These are phyloP conservation scores for Acer saccharum DNA, from an alignment of 345 rosid species.

Conservation along the genomic window DNA sequence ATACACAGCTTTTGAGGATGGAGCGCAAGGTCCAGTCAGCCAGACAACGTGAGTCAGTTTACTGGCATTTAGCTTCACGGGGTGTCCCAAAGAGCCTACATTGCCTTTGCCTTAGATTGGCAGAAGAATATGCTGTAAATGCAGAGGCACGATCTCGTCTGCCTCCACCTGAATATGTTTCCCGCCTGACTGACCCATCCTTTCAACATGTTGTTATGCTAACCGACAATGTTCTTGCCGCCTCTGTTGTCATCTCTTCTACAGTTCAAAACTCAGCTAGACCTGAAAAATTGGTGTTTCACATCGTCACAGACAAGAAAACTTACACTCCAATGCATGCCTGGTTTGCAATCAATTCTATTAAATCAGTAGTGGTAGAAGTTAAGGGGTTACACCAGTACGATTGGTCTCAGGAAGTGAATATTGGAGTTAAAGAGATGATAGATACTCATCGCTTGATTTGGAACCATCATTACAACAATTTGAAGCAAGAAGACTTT, in stretches of 20 bases:
- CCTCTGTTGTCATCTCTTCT: slow-evolving; percentile 86
- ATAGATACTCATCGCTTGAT: slow-evolving; percentile 66
- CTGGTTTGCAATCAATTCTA: slow-evolving; percentile 85
- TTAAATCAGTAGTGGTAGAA: slow-evolving; percentile 71
- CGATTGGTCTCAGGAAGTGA: slow-evolving; percentile 85
- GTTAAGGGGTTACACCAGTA: slow-evolving; percentile 92
- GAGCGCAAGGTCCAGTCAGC: slow-evolving; percentile 76
- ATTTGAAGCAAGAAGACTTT: slow-evolving; percentile 53
- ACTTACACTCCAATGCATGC: slow-evolving; percentile 93
- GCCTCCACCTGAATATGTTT: slow-evolving; percentile 76
- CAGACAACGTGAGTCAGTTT: slow-evolving; percentile 67
- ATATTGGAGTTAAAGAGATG: slow-evolving; percentile 70
- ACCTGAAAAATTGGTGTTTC: slow-evolving; percentile 80
- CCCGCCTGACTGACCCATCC: slow-evolving; percentile 68
- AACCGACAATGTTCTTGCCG: slow-evolving; percentile 90
- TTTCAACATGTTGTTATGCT: slow-evolving; percentile 74
- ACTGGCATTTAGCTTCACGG: slow-evolving; percentile 92
- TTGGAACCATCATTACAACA: slow-evolving; percentile 58
- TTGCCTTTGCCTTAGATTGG: slow-evolving; percentile 81
- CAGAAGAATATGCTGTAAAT: slow-evolving; percentile 88
- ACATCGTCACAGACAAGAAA: slow-evolving; percentile 90
- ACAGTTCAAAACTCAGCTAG: slow-evolving; percentile 56
- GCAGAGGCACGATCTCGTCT: slow-evolving; percentile 75
- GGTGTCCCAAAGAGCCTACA: slow-evolving; percentile 84
- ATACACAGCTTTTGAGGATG: slow-evolving; percentile 67